Percentiles rank a stretch among this genome's conserved stretches.
These are phyloP conservation scores for Peterozyma toletana DNA, from an alignment of 805 yeast genomes.

Conservation along the genomic window DNA sequence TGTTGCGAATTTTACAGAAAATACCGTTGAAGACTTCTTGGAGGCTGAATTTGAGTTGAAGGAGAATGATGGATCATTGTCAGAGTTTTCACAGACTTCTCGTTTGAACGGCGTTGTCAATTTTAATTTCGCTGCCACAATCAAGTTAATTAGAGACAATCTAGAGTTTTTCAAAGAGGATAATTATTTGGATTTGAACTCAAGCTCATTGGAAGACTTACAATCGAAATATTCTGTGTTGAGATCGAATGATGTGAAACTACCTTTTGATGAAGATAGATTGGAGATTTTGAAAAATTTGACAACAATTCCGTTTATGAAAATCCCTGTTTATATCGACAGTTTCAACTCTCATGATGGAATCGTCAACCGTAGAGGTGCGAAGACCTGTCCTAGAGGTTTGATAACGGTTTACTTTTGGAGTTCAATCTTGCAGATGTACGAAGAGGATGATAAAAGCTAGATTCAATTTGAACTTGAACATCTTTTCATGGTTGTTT, in stretches of 20 bases:
- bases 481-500: too few species aligned
- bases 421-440: slow-evolving; percentile 19
- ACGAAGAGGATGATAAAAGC: neutral
- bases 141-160: neutral
- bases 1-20: neutral
- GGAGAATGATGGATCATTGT: neutral
- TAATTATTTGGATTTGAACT: neutral
- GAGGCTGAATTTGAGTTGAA: neutral
- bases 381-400: slow-evolving; percentile 42
- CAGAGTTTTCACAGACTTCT: neutral
- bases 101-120: neutral
- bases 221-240: neutral
- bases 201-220: neutral
- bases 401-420: slow-evolving; percentile 45
- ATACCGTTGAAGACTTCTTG: too few species aligned
- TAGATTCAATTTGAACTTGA: too few species aligned
- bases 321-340: slow-evolving; percentile 66
- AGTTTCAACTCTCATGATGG: slow-evolving; percentile 81
- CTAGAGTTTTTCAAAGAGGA: slow-evolving; percentile 1
- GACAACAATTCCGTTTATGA: slow-evolving; percentile 66
- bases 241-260: neutral
- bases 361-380: slow-evolving; percentile 72
- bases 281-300: slow-evolving; percentile 40
- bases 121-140: neutral
- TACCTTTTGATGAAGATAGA: slow-evolving; percentile 27